Evolutionary conservation across 495 filamentous ascomycete species (phyloP).

Genomic region (Penicillium herquei): DNA sequence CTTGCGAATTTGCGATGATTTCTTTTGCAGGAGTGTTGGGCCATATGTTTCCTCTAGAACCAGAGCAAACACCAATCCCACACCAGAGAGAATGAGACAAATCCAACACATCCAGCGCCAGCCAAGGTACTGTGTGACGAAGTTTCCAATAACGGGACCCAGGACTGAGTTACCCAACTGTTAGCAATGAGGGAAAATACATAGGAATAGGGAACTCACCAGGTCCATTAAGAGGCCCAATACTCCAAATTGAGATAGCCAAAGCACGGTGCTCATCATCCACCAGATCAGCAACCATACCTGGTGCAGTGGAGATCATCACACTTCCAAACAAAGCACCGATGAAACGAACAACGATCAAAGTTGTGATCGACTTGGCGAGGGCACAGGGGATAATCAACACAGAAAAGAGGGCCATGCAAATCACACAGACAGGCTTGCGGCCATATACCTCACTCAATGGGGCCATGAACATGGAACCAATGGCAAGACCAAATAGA

Average conservation of each 20-base stretch:
- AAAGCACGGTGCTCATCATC: constrained; percentile 67
- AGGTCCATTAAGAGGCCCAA: constrained; percentile 78
- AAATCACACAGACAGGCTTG: constrained; percentile 66
- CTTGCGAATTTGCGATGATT: constrained; percentile 66
- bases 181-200: background rate
- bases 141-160: constrained; percentile 70
- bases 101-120: constrained; percentile 89
- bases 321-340: constrained; percentile 75
- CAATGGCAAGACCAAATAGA: constrained; percentile 61
- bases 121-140: constrained; percentile 67
- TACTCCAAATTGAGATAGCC: constrained; percentile 70
- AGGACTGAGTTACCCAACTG: constrained; percentile 14
- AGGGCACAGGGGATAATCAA: constrained; percentile 71
- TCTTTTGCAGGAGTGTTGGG: constrained; percentile 66
- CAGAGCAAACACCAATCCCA: constrained; percentile 50
- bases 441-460: constrained; percentile 77
- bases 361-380: constrained; percentile 58
- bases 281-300: constrained; percentile 78
- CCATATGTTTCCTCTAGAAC: constrained; percentile 75
- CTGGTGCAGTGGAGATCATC: constrained; percentile 78
- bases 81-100: constrained; percentile 63
- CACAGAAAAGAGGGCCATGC: constrained; percentile 60
- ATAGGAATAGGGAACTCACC: constrained; percentile 21
- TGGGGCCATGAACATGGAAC: constrained; percentile 72
- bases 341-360: constrained; percentile 72